Evolutionary conservation across 192 early-diverging fungal genomes (phyloP), one percentile per base, ranked within the genome.

Genomic region (Nowakowskiella sp.): DNA sequence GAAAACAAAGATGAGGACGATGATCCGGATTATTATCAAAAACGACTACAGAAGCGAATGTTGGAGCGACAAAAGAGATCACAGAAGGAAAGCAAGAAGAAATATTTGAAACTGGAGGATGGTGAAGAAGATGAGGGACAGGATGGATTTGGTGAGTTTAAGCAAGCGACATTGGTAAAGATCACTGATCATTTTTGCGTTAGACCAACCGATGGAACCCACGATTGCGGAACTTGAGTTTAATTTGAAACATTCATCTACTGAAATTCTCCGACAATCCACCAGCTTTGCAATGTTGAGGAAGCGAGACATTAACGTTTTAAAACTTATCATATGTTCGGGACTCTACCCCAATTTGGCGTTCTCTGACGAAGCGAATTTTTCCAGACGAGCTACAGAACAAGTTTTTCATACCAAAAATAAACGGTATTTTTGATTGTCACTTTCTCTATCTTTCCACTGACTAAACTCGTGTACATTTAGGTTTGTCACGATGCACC

Each of bases 331-430:
- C 9, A 36, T 80, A 25, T 82, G 76, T 42, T 80, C 75, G 6
- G 75, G 84, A 5, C 54, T 85, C 10, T 85, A 85, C 51, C 83
- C 83, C 1, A 68, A 85, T 58, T 42, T 85, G 31, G 80, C 83
- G 13, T 62, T 83, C 47, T 58, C 75, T 9, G 83, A 85, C 51
- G 78, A 81, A n/a, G 67, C 77, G n/a, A 85, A 85, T 47, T 61
- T 60, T 10, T 47, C 62, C 49, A 26, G 82, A 26, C 68, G 64
- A 33, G 59, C 50, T 22, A 62, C 56, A 8, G 79, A 85, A 44
- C 47, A 81, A 47, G 54, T 81, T 10, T 85, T 72, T 47, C 83
- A 85, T 55, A 84, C 83, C 0, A 68, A 70, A 48, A 45, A 64
- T 51, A 80, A 73, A 25, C 57, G 67, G 10, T n/a, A n/a, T n/a